Base-by-base conservation (phyloP, 1,284 basidiomycete species). In the Trichosporon inkin region DNA sequence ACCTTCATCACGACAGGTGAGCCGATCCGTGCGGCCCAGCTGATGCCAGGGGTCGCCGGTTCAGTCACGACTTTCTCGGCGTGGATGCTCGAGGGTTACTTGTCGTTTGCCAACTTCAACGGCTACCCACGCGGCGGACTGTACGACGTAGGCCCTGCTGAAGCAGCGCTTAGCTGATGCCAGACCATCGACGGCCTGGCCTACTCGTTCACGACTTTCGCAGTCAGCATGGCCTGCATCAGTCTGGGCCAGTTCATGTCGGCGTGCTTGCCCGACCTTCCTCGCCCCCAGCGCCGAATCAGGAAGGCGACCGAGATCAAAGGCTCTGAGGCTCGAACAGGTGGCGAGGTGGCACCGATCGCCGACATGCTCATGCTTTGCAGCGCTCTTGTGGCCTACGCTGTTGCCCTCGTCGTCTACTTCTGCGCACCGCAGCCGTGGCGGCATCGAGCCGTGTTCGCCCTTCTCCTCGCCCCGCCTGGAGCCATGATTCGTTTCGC, bases 21-120 rank as follows among this genome's bases (percentile, higher is more conserved):
- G 77, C 36, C 54, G 38, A 14, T n/a, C 1, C 44, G 16, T 14
- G 35, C 41, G 61, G 57, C 39, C 56, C 10, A 34, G 37, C 60
- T 37, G 20, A 59, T 44, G 17, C 17, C 62, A 89, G 94, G 94
- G 4, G 91, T 96, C 73, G 98, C 95, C 71, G 96, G 95, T 1
- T 95, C 91, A 5, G 79, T 97, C 66, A 99, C 96, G 4, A 98
- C 94, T 0, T 99, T 98, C 79, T 96, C 93, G 4, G 84, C 87
- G 16, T 99, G 96, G 95, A 92, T 97, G 77, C 73, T 92, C 8
- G 89, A 92, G 64, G 80, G 92, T 1, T 99, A 95, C 72, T 78
- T 84, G 54, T 88, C 92, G 0, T 99, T 93, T 84, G 83, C 89
- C 0, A 90, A 98, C 73, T 79, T 83, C 16, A 77, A 80, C 14